These are phyloP conservation scores for Coemansia sp. DNA, from an alignment of 192 early-diverging fungal species.

Conservation along the genomic window DNA sequence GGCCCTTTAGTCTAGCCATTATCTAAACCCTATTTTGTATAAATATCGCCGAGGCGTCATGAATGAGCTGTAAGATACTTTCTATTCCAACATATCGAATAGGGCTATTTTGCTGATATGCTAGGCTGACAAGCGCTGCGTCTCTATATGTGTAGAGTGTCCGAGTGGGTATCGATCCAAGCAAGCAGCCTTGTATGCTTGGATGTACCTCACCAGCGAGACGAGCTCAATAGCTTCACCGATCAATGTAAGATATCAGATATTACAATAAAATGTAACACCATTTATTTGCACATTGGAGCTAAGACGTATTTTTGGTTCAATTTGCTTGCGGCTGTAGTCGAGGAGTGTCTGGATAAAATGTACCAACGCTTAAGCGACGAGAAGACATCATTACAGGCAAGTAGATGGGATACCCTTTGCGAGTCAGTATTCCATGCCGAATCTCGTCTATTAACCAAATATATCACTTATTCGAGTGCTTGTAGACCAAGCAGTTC, in stretches of 20 bases:
- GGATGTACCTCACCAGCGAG: slow-evolving; percentile 3
- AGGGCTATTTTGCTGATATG: background rate
- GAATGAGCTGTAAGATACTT: too few species aligned
- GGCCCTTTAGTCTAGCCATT: too few species aligned
- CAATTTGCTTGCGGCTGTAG: slow-evolving; percentile 8
- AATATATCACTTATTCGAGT: background rate
- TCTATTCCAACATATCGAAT: too few species aligned
- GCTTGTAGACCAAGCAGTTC: background rate
- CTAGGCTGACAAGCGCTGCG: background rate
- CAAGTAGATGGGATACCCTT: background rate
- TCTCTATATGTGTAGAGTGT: background rate
- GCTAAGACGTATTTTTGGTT: background rate
- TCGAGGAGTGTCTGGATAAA: slow-evolving; percentile 24
- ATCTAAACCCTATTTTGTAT: too few species aligned
- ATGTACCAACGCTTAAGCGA: slow-evolving; percentile 15
- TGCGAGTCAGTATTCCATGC: background rate
- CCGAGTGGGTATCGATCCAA: background rate
- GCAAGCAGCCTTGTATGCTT: background rate
- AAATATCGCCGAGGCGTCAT: too few species aligned
- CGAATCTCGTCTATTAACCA: background rate
- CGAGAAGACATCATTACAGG: background rate
- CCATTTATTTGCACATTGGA: too few species aligned
- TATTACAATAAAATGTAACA: too few species aligned
- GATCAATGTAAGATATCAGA: background rate
- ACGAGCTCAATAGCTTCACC: background rate